Evolutionary conservation across 768 basidiomycete species (phyloP), one percentile per base, ranked within the genome.

Genomic region (Tulasnella sp.): DNA sequence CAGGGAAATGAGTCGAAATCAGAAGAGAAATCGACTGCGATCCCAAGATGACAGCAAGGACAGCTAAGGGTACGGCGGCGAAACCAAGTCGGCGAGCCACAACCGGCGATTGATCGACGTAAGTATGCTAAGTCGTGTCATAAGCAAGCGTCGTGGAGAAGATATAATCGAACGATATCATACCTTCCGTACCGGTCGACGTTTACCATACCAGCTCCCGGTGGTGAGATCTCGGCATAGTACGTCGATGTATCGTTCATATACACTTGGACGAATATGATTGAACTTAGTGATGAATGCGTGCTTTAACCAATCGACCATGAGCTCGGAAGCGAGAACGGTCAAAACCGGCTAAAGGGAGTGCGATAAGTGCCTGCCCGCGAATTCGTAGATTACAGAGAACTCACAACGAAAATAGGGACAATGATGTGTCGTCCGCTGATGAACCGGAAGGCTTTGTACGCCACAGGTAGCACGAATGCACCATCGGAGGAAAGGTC

Each of bases 281-380:
- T 99, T 99, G 74, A 98, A 98, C 69, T 99, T 99, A 49, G 93
- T 94, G 64, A 99, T 98, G 71, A 98, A 99, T 8, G 93, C 94
- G 65, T 99, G 96, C 68, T 99, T 99, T 49, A 98, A 75, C 94
- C 94, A 99, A 67, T 99, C 96, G 9, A 99, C 96, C 11, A 86
- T 68, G 77, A 89, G 86, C 68, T 99, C 96, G 2, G 91, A 94
- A 3, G 82, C 65, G 68, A 98, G 75, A 2, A 99, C 96, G 2
- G 87, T 86, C 49, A 97, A 62, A 1, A 94, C 91, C 19, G 96
- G 96, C 92, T 96, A 56, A 48, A 8, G 32, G 48, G 23, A 19
- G 2, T 8, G 34, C 31, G 27, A 4, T 17, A n/a, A n/a, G 0
- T 19, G 8, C 32, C 15, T 34, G 31, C 27, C 14, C 40, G 36